Base-by-base conservation (phyloP, 2,329 filamentous ascomycete species). In the Xylariaceae sp. region DNA sequence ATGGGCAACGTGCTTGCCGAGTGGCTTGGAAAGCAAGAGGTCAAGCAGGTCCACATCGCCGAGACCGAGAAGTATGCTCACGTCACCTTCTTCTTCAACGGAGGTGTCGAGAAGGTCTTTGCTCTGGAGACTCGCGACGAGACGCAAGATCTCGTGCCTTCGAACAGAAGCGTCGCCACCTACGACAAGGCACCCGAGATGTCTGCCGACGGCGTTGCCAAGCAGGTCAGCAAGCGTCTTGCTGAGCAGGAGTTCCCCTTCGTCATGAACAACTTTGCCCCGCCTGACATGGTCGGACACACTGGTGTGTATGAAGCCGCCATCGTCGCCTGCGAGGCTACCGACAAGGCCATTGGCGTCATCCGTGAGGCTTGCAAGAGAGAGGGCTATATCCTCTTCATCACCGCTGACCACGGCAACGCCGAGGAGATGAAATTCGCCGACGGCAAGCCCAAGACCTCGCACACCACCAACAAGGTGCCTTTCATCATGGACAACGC, bases 51-150 rank as follows among this genome's bases (percentile, higher is more conserved):
- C 68, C 94, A 99, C 80, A 85, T 97, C 68, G 94, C 94, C 59
- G 94, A 99, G 83, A 99, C 94, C 1, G 94, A 99, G 77, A 99
- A 99, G 82, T 99, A 99, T 76, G 94, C 94, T 42, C 94, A 99
- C 79, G 94, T 99, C 65, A 97, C 94, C 59, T 97, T 97, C 84
- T 97, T 97, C 85, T 97, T 97, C 87, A 99, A 99, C 79, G 94
- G 94, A 59, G 94, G 94, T 72, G 90, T 96, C 56, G 94, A 99
- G 80, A 96, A 97, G 81, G 89, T 90, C 64, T 99, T 97, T 78
- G 86, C 89, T 56, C 88, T 92, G 52, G 94, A 99, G 79, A 86
- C 88, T 64, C 90, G 94, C 66, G 94, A 99, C 71, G 89, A 96
- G 81, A 77, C 76, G 34, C 84, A 87, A 74, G 85, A 88, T 73